Conservation (phyloP, 495 filamentous ascomycete genomes). For the Rostrohypoxylon terebratum region DNA sequence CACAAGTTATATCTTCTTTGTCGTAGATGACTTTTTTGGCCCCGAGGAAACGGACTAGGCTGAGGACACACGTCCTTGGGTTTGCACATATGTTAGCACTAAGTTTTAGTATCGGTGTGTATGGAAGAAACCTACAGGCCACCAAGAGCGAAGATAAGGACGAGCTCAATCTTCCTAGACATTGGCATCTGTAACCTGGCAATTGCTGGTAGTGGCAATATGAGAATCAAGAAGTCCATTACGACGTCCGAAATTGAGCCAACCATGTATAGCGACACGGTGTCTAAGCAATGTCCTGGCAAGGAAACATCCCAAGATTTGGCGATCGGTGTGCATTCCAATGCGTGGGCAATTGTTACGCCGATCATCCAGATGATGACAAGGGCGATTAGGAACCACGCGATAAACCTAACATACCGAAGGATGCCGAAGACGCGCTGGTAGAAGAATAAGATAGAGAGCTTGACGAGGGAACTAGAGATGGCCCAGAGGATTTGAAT, state of each 20-base stretch:
- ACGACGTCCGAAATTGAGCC: background rate
- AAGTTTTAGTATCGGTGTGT: background rate
- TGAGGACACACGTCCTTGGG: background rate
- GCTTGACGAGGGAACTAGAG: background rate
- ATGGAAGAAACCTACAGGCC: background rate
- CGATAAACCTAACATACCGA: background rate
- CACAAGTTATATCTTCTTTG: background rate
- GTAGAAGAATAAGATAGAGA: background rate
- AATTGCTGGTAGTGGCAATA: background rate
- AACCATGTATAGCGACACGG: background rate
- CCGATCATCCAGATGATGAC: background rate
- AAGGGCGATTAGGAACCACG: background rate
- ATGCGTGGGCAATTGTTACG: background rate
- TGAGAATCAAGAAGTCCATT: background rate
- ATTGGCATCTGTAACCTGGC: background rate
- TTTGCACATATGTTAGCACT: background rate
- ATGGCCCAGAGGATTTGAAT: background rate
- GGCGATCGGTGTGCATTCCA: background rate
- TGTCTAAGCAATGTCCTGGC: background rate
- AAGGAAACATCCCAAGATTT: background rate
- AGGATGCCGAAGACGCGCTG: background rate
- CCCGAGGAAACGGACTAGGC: background rate
- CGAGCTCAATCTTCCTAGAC: background rate
- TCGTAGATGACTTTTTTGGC: background rate
- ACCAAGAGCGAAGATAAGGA: background rate